phyloP scores from a whole-genome alignment of 2,329 filamentous ascomycete genomes.

The Cytospora piceae region DNA sequence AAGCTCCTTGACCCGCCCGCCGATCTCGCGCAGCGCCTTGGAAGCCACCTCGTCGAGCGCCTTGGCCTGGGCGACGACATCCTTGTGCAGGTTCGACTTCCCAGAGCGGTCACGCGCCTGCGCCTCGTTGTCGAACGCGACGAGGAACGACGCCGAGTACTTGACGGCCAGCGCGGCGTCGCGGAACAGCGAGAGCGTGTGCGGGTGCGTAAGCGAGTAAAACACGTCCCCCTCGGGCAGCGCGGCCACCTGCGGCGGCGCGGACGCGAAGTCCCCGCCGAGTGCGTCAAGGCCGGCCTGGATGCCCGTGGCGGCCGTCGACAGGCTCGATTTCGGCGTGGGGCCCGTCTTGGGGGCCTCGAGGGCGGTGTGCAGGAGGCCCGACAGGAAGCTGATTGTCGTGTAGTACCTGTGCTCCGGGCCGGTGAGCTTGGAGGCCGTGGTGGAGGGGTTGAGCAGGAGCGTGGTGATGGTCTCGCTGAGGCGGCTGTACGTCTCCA shows the following conservation, averaged over 20 bases:
- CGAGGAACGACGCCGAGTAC: conserved; percentile 39
- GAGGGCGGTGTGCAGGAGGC: conserved; percentile 34
- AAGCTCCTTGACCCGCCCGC: conserved; percentile 39
- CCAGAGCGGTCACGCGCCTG: conserved; percentile 41
- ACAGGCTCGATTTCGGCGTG: conserved; percentile 27
- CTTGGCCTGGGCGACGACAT: conserved; percentile 41
- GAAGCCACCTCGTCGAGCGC: conserved; percentile 36
- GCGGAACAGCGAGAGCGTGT: conserved; percentile 43
- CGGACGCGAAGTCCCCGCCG: conserved; percentile 11
- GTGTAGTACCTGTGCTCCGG: conserved; percentile 51
- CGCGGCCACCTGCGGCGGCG: conserved; percentile 2
- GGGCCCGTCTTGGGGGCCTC: conserved; percentile 24
- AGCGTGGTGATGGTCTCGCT: conserved; percentile 48
- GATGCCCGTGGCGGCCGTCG: conserved; percentile 29
- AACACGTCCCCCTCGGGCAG: conserved; percentile 32
- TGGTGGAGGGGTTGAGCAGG: conserved; percentile 40
- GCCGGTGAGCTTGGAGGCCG: conserved; percentile 41
- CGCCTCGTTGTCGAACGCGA: conserved; percentile 39
- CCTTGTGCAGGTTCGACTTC: conserved; percentile 39
- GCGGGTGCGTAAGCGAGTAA: conserved; percentile 39
- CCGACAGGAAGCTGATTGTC: conserved; percentile 46
- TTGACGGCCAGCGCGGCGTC: conserved; percentile 42
- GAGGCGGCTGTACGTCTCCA: conserved; percentile 48
- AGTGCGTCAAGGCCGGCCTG: conserved; percentile 12
- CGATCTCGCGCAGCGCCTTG: conserved; percentile 37